Evolutionary conservation across 441 rosid species (phyloP).

Genomic region (Bruguiera hainesii): DNA sequence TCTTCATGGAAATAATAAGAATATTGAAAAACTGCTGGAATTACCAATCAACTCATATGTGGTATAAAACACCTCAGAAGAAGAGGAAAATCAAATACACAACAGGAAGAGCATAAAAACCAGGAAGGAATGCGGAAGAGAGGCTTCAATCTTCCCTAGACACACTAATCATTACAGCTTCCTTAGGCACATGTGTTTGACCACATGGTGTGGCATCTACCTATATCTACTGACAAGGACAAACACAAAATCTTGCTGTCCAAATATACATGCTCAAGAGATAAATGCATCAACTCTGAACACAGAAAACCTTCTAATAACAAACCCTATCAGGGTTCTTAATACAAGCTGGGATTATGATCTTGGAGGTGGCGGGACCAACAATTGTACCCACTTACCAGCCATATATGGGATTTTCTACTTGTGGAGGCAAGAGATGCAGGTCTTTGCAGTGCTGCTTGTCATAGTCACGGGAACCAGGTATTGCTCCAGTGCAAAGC

Average conservation of each 20-base stretch:
- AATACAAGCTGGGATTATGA: constrained; percentile 2
- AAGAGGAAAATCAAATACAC: background rate
- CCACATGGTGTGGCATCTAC: constrained; percentile 2
- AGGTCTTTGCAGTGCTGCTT: constrained; percentile 88
- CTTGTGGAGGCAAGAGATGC: constrained; percentile 73
- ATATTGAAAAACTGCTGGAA: too few relatives aligned
- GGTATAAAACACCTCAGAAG: too few relatives aligned
- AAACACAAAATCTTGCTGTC: constrained; percentile 19
- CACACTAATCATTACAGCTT: background rate
- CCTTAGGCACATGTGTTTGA: background rate
- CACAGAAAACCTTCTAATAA: constrained; percentile 9
- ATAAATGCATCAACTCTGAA: background rate
- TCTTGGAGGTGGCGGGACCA: background rate
- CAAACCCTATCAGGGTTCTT: constrained; percentile 14
- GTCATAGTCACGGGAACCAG: constrained; percentile 73
- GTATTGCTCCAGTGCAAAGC: constrained; percentile 78
- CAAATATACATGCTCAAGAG: background rate
- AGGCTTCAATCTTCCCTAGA: background rate
- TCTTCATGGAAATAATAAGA: too few relatives aligned
- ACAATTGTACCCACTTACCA: constrained; percentile 42
- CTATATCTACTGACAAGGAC: constrained; percentile 4
- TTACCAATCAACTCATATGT: too few relatives aligned
- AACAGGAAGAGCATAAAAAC: background rate
- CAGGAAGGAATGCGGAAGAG: background rate
- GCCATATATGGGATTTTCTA: constrained; percentile 81